Conservation (phyloP, 345 rosid species). For the Anacardium occidentale region DNA sequence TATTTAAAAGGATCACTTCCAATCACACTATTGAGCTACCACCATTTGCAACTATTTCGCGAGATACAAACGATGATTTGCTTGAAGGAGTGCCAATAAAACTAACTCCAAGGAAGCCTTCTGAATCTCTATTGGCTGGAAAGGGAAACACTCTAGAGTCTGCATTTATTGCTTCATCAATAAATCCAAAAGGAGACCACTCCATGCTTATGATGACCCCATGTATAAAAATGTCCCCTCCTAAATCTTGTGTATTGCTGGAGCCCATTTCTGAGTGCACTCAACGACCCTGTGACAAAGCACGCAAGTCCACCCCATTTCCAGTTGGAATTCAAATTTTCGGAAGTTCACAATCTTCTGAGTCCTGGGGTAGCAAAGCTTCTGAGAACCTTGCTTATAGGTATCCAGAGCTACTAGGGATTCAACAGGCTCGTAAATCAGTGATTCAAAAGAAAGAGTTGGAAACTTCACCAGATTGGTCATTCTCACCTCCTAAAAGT, state of each 20-base stretch:
- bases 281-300: slow-evolving; percentile 28
- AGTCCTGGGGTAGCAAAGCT: slow-evolving; percentile 48
- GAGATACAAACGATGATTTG: slow-evolving; percentile 39
- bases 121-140: slow-evolving; percentile 22
- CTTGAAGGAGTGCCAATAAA: slow-evolving; percentile 32
- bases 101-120: slow-evolving; percentile 37
- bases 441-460: slow-evolving; percentile 44
- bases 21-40: slow-evolving; percentile 32
- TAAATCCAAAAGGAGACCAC: slow-evolving; percentile 31
- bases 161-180: slow-evolving; percentile 44
- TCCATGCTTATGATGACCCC: slow-evolving; percentile 67
- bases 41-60: slow-evolving; percentile 25
- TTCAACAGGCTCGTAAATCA: slow-evolving; percentile 40
- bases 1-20: slow-evolving; percentile 33
- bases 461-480: slow-evolving; percentile 74
- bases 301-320: slow-evolving; percentile 53
- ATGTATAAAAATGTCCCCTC: slow-evolving; percentile 76
- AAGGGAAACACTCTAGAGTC: slow-evolving; percentile 21
- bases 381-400: slow-evolving; percentile 43
- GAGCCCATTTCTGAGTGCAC: slow-evolving; percentile 48
- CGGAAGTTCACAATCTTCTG: slow-evolving; percentile 41
- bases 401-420: slow-evolving; percentile 79
- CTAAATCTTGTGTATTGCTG: slow-evolving; percentile 69
- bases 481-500: slow-evolving; percentile 84
- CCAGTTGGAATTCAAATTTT: slow-evolving; percentile 41